phyloP scores from a whole-genome alignment of 1,284 basidiomycete genomes.

The Moesziomyces sp. region DNA sequence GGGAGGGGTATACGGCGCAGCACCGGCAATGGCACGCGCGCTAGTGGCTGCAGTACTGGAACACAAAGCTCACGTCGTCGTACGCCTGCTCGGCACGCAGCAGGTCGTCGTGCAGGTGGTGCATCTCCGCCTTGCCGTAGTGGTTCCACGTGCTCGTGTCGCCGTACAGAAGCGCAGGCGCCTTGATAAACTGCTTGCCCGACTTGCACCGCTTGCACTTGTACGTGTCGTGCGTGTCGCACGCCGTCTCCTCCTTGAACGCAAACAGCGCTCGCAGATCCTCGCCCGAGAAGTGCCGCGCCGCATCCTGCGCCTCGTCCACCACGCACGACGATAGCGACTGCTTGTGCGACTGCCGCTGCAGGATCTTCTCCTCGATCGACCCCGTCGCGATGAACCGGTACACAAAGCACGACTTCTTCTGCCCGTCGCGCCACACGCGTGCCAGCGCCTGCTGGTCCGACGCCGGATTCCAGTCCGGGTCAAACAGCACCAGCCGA shows the following conservation, averaged over 20 bases:
- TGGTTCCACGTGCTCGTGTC: conserved; percentile 99
- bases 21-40: neutral
- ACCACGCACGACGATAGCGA: conserved; percentile 96
- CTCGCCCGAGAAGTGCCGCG: conserved; percentile 93
- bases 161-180: conserved; percentile 88
- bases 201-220: conserved; percentile 95
- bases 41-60: conserved; percentile 68
- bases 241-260: conserved; percentile 86
- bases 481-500: conserved; percentile 94
- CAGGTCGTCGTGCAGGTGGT: conserved; percentile 93
- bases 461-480: conserved; percentile 98
- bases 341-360: conserved; percentile 88
- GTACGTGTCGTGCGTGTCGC: conserved; percentile 82
- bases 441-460: conserved; percentile 98
- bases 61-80: conserved; percentile 76
- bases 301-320: conserved; percentile 94
- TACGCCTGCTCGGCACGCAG: conserved; percentile 87
- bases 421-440: conserved; percentile 99
- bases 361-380: conserved; percentile 99
- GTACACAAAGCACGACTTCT: conserved; percentile 93
- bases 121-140: conserved; percentile 86
- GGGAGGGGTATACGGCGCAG: neutral
- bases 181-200: conserved; percentile 84
- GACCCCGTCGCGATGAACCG: conserved; percentile 97
- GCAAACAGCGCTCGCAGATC: conserved; percentile 89